Base-by-base conservation (phyloP, 192 early-diverging fungal genomes). In the Geranomyces michiganensis region DNA sequence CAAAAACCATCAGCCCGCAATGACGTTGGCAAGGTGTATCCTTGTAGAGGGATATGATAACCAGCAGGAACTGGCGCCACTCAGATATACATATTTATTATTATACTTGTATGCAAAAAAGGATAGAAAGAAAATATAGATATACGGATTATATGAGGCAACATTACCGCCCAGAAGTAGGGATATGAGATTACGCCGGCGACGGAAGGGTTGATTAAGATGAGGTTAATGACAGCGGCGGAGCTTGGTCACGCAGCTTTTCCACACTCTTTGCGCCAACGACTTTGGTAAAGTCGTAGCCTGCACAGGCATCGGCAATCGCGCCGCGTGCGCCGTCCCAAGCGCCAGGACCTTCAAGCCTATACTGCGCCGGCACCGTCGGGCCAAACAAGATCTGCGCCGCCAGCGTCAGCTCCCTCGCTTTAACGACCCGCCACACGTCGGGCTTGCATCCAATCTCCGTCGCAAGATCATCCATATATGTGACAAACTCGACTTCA, bases 381-480 rank as follows among this genome's bases (percentile, higher is more conserved):
- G 79, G 79, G 10, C 79, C 79, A 71, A 80, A 80, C 33, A 76
- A 64, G 21, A 80, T 49, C 33, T 76, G 68, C 1, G 64, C 15
- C 13, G 75, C 75, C 4, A 80, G 65, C 24, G 27, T 44, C 62
- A 72, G 65, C 0, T 75, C 66, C 47, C 49, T 17, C 26, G 17
- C 29, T 14, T 56, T 56, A 33, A 67, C 65, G 60, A 76, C 55
- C 2, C 82, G 36, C 51, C 72, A 65, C 32, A 77, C 43, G 29
- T 73, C 73, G 10, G 85, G 85, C 26, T 78, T 75, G 51, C 82
- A 83, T 12, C 84, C 84, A 27, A 84, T 74, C 22, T 56, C 43
- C 14, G 47, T 70, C 0, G 84, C 81, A 26, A 89, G 41, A 19
- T 75, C 49, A 60, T 87, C 87, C 58, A 76, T 76, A 55, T 82